Evolutionary conservation across 192 early-diverging fungal species (phyloP).

Genomic region (Lunasporangiospora selenospora): DNA sequence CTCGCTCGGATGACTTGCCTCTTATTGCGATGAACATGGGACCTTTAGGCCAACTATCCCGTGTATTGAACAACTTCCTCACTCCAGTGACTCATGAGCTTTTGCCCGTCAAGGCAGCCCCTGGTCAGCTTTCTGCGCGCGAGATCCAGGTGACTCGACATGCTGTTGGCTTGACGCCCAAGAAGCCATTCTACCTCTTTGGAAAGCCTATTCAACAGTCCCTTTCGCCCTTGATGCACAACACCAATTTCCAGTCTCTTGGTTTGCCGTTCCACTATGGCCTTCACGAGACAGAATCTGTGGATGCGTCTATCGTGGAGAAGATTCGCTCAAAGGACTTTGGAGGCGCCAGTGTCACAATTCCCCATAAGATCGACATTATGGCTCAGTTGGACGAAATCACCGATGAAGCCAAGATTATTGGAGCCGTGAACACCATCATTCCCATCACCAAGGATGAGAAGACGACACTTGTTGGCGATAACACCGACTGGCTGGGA

Average conservation of each 20-base stretch:
- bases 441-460: slow-evolving; percentile 46
- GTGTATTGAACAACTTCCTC: slow-evolving; percentile 87
- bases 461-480: slow-evolving; percentile 68
- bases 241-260: slow-evolving; percentile 84
- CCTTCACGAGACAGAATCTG: slow-evolving; percentile 72
- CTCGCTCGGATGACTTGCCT: slow-evolving; percentile 56
- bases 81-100: slow-evolving; percentile 93
- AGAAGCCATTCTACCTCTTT: slow-evolving; percentile 83
- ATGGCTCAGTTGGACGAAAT: slow-evolving; percentile 75
- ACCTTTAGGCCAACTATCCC: slow-evolving; percentile 84
- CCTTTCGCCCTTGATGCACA: slow-evolving; percentile 92
- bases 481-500: slow-evolving; percentile 97
- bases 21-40: slow-evolving; percentile 98
- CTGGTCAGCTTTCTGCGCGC: slow-evolving; percentile 87
- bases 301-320: slow-evolving; percentile 62
- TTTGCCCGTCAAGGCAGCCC: slow-evolving; percentile 84
- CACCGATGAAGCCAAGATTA: slow-evolving; percentile 77
- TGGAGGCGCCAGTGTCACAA: slow-evolving; percentile 96
- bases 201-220: slow-evolving; percentile 92
- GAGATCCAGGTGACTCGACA: slow-evolving; percentile 80
- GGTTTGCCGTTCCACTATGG: slow-evolving; percentile 87
- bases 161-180: slow-evolving; percentile 69
- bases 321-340: slow-evolving; percentile 65
- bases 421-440: slow-evolving; percentile 98
- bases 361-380: slow-evolving; percentile 93